A percentile compares a stretch with the other conserved stretches of the same genome.
These are phyloP conservation scores for Scytalidium sp. DNA, from an alignment of 2,329 filamentous ascomycete species.

Conservation along the genomic window DNA sequence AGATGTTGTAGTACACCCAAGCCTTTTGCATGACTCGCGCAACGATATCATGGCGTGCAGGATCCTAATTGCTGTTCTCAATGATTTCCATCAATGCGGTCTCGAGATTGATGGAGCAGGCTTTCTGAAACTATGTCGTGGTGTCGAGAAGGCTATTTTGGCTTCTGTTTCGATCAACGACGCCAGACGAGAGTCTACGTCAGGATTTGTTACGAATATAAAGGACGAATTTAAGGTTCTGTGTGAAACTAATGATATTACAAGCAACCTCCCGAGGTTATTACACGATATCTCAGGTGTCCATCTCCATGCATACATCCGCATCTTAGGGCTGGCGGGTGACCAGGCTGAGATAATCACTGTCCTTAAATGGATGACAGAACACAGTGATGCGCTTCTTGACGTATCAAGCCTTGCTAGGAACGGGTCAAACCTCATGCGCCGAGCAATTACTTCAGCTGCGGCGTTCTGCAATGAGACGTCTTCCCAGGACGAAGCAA, in stretches of 20 bases:
- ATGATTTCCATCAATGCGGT: slow-evolving; percentile 20
- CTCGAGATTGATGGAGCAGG: slow-evolving; percentile 25
- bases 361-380: slow-evolving; percentile 57
- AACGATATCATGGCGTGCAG: slow-evolving; percentile 24
- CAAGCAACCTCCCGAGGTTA: slow-evolving; percentile 25
- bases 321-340: slow-evolving; percentile 57
- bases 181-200: not conserved
- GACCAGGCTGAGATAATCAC: slow-evolving; percentile 56
- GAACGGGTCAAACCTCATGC: slow-evolving; percentile 16
- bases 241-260: slow-evolving; percentile 8
- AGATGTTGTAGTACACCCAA: slow-evolving; percentile 14
- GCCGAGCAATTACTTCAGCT: slow-evolving; percentile 18
- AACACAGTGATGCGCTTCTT: slow-evolving; percentile 37
- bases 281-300: slow-evolving; percentile 42
- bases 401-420: slow-evolving; percentile 8
- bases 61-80: slow-evolving; percentile 14
- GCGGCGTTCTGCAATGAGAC: slow-evolving; percentile 14
- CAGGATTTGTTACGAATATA: slow-evolving; percentile 24
- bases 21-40: slow-evolving; percentile 11
- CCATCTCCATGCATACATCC: slow-evolving; percentile 58
- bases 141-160: slow-evolving; percentile 21
- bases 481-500: slow-evolving; percentile 11
- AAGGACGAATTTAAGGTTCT: slow-evolving; percentile 27
- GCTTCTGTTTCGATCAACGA: slow-evolving; percentile 10
- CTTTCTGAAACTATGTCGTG: slow-evolving; percentile 22